A percentile compares a stretch with the other conserved stretches of the same genome.
Conservation (phyloP, 2,329 filamentous ascomycete genomes). For the Neophaeococcomyces aloes region DNA sequence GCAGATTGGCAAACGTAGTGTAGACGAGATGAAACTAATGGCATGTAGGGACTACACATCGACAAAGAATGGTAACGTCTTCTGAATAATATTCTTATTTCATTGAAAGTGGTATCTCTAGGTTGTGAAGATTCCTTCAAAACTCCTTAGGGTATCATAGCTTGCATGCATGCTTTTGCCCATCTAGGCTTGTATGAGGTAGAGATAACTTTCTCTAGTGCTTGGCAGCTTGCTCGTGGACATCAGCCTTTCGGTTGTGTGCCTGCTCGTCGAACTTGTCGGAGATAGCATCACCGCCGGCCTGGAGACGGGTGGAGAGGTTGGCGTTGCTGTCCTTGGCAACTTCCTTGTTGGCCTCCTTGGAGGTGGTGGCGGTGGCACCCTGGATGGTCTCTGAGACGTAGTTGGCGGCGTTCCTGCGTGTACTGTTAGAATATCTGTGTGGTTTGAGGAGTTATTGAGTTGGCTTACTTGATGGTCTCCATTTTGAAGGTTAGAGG, state of each 20-base stretch:
- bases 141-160: too few species aligned
- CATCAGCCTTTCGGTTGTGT: conserved; percentile 21
- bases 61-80: too few species aligned
- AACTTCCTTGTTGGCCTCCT: conserved; percentile 60
- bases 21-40: too few species aligned
- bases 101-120: too few species aligned
- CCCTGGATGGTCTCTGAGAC: conserved; percentile 54
- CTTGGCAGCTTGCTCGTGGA: conserved; percentile 21
- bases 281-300: conserved; percentile 39
- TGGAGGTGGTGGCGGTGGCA: conserved; percentile 45
- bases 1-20: too few species aligned
- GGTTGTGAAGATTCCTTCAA: too few species aligned
- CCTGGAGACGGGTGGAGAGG: conserved; percentile 44
- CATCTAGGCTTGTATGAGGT: neutral
- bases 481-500: conserved; percentile 15
- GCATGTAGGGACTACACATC: too few species aligned
- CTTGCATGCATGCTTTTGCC: too few species aligned
- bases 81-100: too few species aligned
- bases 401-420: conserved; percentile 56
- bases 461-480: conserved; percentile 19
- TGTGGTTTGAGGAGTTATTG: neutral
- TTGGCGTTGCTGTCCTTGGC: conserved; percentile 50
- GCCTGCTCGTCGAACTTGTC: conserved; percentile 45
- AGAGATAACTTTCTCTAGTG: too few species aligned
- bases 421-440: conserved; percentile 5